Conservation (phyloP, 306 rosid genomes). For the Prunus mume region DNA sequence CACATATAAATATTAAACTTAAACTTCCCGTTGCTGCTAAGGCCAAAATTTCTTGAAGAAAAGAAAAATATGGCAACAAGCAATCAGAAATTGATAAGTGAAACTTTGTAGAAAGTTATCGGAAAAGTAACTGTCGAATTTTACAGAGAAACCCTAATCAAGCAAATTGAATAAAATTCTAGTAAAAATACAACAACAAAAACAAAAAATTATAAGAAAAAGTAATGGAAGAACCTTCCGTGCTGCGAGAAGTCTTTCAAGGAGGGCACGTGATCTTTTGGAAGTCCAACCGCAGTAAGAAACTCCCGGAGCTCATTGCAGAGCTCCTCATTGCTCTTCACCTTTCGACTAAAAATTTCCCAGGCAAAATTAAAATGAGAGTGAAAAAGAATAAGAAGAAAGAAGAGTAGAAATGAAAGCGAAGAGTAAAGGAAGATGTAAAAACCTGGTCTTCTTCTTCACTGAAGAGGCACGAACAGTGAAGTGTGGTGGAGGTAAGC, state of each 20-base stretch:
- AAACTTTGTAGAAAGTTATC: background rate
- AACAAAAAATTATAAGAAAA: background rate
- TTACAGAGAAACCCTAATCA: background rate
- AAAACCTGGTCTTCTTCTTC: constrained; percentile 46
- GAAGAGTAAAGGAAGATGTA: background rate
- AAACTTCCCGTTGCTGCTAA: background rate
- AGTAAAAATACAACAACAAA: background rate
- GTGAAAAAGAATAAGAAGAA: background rate
- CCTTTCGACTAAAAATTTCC: constrained; percentile 33
- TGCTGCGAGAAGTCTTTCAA: constrained; percentile 67
- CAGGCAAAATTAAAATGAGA: background rate
- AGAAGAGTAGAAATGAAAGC: background rate
- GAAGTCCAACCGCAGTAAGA: constrained; percentile 55
- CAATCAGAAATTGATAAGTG: background rate
- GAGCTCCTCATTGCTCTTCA: constrained; percentile 74
- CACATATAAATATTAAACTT: background rate
- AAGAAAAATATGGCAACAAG: background rate
- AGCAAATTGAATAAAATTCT: background rate
- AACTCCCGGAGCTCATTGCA: constrained; percentile 65
- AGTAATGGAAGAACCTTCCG: constrained; percentile 57
- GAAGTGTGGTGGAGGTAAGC: constrained; percentile 12
- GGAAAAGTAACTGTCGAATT: background rate
- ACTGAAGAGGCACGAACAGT: constrained; percentile 32
- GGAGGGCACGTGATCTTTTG: constrained; percentile 64
- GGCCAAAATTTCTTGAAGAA: background rate